Conservation (phyloP, 2,329 filamentous ascomycete species). For the Botryosphaeria dothidea region DNA sequence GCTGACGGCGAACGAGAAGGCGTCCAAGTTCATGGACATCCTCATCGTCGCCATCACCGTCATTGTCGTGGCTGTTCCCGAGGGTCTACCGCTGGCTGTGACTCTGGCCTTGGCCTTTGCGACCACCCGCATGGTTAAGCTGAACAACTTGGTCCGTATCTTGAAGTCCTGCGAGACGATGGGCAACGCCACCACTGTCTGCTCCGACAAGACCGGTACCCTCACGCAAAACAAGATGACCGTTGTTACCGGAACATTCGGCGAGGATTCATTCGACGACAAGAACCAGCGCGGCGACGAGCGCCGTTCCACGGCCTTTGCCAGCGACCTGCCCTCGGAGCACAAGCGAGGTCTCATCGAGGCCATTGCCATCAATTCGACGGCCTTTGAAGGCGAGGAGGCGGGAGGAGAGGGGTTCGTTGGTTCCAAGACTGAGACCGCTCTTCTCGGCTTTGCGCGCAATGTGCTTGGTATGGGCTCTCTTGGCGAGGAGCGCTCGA, state of each 20-base stretch:
- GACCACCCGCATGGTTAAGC: constrained; percentile 36
- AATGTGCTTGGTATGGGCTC: constrained; percentile 54
- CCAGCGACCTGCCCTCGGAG: constrained; percentile 44
- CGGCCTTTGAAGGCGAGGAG: constrained; percentile 56
- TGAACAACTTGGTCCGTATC: constrained; percentile 38
- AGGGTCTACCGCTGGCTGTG: constrained; percentile 39
- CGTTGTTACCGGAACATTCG: constrained; percentile 39
- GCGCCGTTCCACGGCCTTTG: constrained; percentile 41
- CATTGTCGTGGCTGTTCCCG: constrained; percentile 44
- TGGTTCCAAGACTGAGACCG: constrained; percentile 60
- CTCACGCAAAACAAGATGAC: constrained; percentile 49
- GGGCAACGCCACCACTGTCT: constrained; percentile 38
- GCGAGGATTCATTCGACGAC: constrained; percentile 45
- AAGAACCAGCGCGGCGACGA: constrained; percentile 53
- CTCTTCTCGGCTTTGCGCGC: constrained; percentile 52
- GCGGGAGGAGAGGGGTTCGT: constrained; percentile 42
- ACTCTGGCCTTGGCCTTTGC: constrained; percentile 39
- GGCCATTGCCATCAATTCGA: constrained; percentile 45
- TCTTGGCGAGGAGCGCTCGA: constrained; percentile 48
- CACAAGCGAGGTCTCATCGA: constrained; percentile 31
- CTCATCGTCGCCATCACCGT: constrained; percentile 45
- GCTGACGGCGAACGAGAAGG: constrained; percentile 31
- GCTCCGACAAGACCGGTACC: constrained; percentile 43
- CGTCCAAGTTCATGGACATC: constrained; percentile 41
- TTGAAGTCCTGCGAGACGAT: constrained; percentile 38